Evolutionary conservation across 2,329 filamentous ascomycete species (phyloP).

Genomic region (Lecanicillium sp.): DNA sequence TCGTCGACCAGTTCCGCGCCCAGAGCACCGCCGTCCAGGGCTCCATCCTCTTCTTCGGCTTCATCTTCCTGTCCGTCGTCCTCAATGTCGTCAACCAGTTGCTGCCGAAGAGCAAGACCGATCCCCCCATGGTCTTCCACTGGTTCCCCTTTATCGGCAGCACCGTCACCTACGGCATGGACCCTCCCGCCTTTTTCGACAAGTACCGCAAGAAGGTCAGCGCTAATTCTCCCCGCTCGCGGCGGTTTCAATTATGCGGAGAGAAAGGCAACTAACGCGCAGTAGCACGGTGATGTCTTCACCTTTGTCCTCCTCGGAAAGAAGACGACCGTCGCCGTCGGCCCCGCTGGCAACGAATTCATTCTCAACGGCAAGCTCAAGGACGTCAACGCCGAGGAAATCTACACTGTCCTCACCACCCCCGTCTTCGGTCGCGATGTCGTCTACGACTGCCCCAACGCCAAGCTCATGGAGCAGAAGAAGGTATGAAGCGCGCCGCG

Average conservation of each 20-base stretch:
- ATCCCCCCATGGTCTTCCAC: slow-evolving; percentile 75
- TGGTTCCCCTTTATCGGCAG: slow-evolving; percentile 81
- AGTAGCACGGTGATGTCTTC: slow-evolving; percentile 79
- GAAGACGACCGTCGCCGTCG: slow-evolving; percentile 81
- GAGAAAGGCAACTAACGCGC: slow-evolving; percentile 39
- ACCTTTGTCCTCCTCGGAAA: slow-evolving; percentile 85
- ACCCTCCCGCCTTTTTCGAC: slow-evolving; percentile 83
- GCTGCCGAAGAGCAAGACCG: slow-evolving; percentile 74
- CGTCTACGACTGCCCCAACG: slow-evolving; percentile 84
- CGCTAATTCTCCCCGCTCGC: slow-evolving; percentile 9
- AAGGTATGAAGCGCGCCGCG: slow-evolving; percentile 52
- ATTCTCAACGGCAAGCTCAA: slow-evolving; percentile 86
- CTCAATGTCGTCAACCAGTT: slow-evolving; percentile 78
- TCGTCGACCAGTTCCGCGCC: slow-evolving; percentile 43
- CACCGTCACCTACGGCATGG: slow-evolving; percentile 91
- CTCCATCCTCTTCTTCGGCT: slow-evolving; percentile 34
- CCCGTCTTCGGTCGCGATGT: slow-evolving; percentile 77
- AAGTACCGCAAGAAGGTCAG: slow-evolving; percentile 68
- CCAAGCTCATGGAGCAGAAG: slow-evolving; percentile 94
- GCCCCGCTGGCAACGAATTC: slow-evolving; percentile 80
- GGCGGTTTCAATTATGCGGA: background rate
- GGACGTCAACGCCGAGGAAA: slow-evolving; percentile 85
- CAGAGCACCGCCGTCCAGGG: slow-evolving; percentile 44
- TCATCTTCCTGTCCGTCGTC: slow-evolving; percentile 54
- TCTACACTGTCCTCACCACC: slow-evolving; percentile 71